These are phyloP conservation scores for Torrubiella hemipterigena DNA, from an alignment of 2,329 filamentous ascomycete species.

Conservation along the genomic window DNA sequence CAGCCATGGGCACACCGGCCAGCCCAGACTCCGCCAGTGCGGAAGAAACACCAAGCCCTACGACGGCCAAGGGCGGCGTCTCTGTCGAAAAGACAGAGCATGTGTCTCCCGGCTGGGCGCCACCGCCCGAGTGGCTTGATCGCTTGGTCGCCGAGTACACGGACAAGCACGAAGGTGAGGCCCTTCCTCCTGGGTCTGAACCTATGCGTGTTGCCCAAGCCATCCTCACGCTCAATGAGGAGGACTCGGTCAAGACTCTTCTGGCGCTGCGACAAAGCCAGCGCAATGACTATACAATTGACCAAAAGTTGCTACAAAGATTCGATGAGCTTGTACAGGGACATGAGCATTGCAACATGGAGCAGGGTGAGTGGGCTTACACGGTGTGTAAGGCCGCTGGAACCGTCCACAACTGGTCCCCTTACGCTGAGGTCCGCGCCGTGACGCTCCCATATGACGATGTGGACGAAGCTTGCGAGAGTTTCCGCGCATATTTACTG, in stretches of 20 bases:
- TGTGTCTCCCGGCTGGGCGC: no score
- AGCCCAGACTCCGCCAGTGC: no score
- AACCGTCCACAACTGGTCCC: constrained; percentile 10
- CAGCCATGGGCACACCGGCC: no score
- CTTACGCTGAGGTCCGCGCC: constrained; percentile 16
- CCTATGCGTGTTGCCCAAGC: constrained; percentile 12
- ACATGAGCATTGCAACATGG: constrained; percentile 13
- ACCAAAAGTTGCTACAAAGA: constrained; percentile 11
- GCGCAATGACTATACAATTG: constrained; percentile 16
- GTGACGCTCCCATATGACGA: constrained; percentile 16
- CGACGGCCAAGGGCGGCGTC: no score
- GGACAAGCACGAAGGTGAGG: constrained; percentile 14
- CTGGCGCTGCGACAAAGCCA: constrained; percentile 10
- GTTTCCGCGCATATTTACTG: constrained; percentile 14
- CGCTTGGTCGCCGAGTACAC: constrained; percentile 15
- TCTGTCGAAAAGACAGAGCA: no score
- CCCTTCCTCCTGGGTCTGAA: constrained; percentile 14
- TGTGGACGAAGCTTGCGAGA: constrained; percentile 14
- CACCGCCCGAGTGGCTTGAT: constrained; percentile 13
- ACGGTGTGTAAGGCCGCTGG: constrained; percentile 12
- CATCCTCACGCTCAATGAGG: constrained; percentile 13
- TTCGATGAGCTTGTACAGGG: constrained; percentile 12
- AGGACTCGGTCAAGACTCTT: constrained; percentile 8
- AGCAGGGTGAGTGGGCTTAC: constrained; percentile 16
- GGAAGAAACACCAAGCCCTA: no score